phyloP scores from a whole-genome alignment of 2,329 filamentous ascomycete genomes.

The Orbilia ellipsospora region DNA sequence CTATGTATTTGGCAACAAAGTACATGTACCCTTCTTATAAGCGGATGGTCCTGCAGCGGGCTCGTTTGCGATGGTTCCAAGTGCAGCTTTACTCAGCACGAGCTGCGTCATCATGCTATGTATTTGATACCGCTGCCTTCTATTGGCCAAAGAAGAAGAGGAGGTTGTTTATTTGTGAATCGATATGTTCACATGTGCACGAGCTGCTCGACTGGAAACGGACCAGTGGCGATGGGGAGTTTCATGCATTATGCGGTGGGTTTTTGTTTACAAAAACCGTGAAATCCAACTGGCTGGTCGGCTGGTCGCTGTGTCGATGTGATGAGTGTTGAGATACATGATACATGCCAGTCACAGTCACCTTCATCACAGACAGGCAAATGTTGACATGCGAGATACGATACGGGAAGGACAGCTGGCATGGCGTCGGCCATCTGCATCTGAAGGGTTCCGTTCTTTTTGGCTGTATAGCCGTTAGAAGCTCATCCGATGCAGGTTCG shows the following conservation, averaged over 20 bases:
- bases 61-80: constrained; percentile 35
- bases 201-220: constrained; percentile 5
- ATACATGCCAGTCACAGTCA: too few relatives aligned
- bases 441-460: not conserved
- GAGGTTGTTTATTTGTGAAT: not conserved
- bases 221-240: constrained; percentile 17
- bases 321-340: too few relatives aligned
- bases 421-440: too few relatives aligned
- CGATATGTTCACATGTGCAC: constrained; percentile 28
- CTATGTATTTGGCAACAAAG: too few relatives aligned
- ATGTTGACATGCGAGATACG: too few relatives aligned
- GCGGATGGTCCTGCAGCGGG: not conserved
- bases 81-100: constrained; percentile 19
- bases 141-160: constrained; percentile 10
- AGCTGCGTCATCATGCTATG: constrained; percentile 36
- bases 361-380: too few relatives aligned
- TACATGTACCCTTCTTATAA: not conserved
- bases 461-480: not conserved
- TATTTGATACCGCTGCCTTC: not conserved
- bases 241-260: not conserved
- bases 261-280: not conserved
- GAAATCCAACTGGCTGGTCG: not conserved
- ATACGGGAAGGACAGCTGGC: too few relatives aligned
- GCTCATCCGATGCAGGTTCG: not conserved
- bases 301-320: too few relatives aligned